Base-by-base conservation (phyloP, 2,329 filamentous ascomycete species). In the Aspergillus brunneoviolaceus region DNA sequence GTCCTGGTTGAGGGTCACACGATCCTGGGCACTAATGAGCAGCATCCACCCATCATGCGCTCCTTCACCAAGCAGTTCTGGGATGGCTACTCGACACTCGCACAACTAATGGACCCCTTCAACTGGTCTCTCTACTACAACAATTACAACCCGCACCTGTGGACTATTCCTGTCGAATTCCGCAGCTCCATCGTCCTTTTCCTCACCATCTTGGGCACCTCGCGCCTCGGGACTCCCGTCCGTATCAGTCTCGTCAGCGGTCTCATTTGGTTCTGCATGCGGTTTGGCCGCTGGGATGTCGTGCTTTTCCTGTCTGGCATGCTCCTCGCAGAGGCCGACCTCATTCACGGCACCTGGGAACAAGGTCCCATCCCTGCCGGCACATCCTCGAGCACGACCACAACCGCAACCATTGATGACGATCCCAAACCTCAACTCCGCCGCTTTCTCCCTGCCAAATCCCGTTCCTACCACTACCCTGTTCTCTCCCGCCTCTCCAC, bases 121-220 rank as follows among this genome's bases (percentile, higher is more conserved):
- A 69, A 77, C 56, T 78, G 75, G 73, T 63, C 57, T 1, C 66
- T 77, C 4, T 77, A 72, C 60, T 78, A 77, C 62, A 78, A 77
- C 63, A 73, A 77, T 62, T 80, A 79, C 67, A 79, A 79, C 50
- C 76, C 76, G 11, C 79, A 81, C 57, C 70, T 80, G 1, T 81
- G 79, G 79, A 80, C 78, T 7, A 79, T 81, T 25, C 77, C 78
- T 0, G 74, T 78, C 7, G 78, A 80, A 63, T 77, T 80, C 53
- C 77, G 78, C 48, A 76, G 76, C 61, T 80, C 77, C 2, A 73
- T 80, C 9, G 74, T 77, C 25, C 73, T 80, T 4, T 80, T 79
- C 61, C 62, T 79, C 53, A 72, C 74, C 6, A 70, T 78, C 12
- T 70, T 80, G 14, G 76, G 70, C 6, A 74, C 77, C 19, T 77